Percentiles rank a stretch among this genome's conserved stretches.
Evolutionary conservation across 108 stramenopile genomes (phyloP).

Genomic region (Schizochytrium sp.): DNA sequence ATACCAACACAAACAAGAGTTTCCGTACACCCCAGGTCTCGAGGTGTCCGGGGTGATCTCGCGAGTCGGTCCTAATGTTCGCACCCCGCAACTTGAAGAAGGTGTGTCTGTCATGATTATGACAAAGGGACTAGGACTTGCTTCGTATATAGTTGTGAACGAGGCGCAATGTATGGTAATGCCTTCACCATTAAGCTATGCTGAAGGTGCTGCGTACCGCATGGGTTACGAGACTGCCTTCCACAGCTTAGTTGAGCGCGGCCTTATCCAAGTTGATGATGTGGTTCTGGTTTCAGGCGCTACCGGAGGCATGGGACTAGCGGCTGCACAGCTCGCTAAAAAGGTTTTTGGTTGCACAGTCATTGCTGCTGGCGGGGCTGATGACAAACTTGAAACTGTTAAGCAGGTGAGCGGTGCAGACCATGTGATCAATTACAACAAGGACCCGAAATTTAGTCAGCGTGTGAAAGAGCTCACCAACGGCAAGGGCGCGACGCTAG

Average conservation of each 20-base stretch:
- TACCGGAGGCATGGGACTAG: constrained; percentile 49
- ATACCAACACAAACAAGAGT: constrained; percentile 30
- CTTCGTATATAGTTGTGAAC: background rate
- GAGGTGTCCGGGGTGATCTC: constrained; percentile 48
- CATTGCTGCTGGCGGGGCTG: constrained; percentile 47
- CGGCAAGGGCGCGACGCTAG: constrained; percentile 29
- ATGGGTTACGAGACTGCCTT: constrained; percentile 56
- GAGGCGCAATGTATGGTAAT: background rate
- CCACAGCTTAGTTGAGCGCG: constrained; percentile 50
- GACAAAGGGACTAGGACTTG: background rate
- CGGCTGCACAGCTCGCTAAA: constrained; percentile 37
- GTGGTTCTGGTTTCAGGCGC: constrained; percentile 51
- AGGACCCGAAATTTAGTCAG: background rate
- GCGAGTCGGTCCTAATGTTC: background rate
- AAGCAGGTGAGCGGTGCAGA: constrained; percentile 45
- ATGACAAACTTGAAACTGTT: constrained; percentile 15
- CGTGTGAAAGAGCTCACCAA: background rate
- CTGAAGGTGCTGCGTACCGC: constrained; percentile 27
- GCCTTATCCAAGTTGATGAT: background rate
- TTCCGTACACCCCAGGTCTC: constrained; percentile 57
- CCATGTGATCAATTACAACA: constrained; percentile 55
- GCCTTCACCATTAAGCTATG: background rate
- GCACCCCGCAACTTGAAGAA: background rate
- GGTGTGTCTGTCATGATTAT: constrained; percentile 18
- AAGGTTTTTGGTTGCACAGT: constrained; percentile 55